Evolutionary conservation across 176 grass and related monocot species (phyloP), one percentile per base, ranked within the genome.

Genomic region (Phoenix roebelenii): DNA sequence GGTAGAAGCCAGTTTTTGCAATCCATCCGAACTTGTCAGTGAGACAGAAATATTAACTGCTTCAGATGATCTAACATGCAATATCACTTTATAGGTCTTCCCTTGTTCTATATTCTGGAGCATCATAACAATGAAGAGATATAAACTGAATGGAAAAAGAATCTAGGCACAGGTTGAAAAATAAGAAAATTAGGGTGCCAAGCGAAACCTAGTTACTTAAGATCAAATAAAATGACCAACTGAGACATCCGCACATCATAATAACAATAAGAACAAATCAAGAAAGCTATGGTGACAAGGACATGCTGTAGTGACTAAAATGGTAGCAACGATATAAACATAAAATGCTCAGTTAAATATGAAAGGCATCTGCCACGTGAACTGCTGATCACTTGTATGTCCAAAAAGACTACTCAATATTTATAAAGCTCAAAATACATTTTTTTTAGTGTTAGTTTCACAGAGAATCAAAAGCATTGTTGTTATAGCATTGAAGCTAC

Each of bases 71-170:
- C 59, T 91, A 7, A 91, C 30, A 25, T 85, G 67, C 73, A 97
- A 66, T 49, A 75, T 77, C 29, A 97, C 76, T 29, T 83, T 85
- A 61, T 97, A 97, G 9, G 65, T 48, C 63, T 88, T 88, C 54
- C 78, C 76, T 60, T 88, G 64, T 79, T 97, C 87, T 72, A 97
- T 79, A 63, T 91, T 97, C 84, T 97, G 73, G 18, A 73, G 80
- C 60, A 22, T 61, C 54, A 30, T 30, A 4, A 30, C 9, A 14
- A 44, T 2, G 2, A 44, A 44, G 10, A 44, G 35, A 12, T 44
- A 44, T 1, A 14, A 60, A 72, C 65, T 12, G 14, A 57, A 64
- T 26, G 28, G 39, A 55, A 53, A 16, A 67, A 62, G 60, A 22
- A 25, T 16, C 55, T 25, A 9, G 14, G 2, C 39, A 16, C 50